Conservation (phyloP, 345 rosid species). For the Salix brachista region DNA sequence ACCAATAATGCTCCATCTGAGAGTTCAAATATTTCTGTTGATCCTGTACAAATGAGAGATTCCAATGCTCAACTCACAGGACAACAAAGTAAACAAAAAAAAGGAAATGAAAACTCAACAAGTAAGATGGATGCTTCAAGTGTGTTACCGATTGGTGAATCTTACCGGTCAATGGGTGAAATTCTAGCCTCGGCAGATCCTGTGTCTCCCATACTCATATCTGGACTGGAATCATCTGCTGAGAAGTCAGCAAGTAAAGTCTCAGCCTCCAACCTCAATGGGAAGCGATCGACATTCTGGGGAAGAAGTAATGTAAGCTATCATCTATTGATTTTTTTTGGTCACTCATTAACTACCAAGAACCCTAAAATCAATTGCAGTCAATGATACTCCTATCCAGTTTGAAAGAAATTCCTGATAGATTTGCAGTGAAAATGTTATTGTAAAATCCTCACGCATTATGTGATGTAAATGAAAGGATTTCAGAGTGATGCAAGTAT, state of each 20-base stretch:
- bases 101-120: slow-evolving; percentile 46
- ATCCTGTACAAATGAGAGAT: slow-evolving; percentile 41
- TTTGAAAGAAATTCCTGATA: not conserved
- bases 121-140: slow-evolving; percentile 43
- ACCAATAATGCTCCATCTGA: slow-evolving; percentile 40
- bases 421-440: not conserved
- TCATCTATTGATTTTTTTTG: slow-evolving; percentile 11
- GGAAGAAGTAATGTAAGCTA: slow-evolving; percentile 82
- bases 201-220: slow-evolving; percentile 45
- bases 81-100: slow-evolving; percentile 51
- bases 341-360: not conserved
- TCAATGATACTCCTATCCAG: not conserved
- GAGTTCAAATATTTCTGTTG: slow-evolving; percentile 40
- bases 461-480: not conserved
- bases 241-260: slow-evolving; percentile 60
- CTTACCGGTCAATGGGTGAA: slow-evolving; percentile 73
- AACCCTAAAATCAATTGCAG: slow-evolving; percentile 1
- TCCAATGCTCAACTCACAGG: slow-evolving; percentile 39
- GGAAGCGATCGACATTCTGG: slow-evolving; percentile 81
- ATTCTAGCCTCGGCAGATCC: slow-evolving; percentile 58
- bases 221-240: slow-evolving; percentile 56
- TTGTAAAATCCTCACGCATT: not conserved
- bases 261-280: slow-evolving; percentile 51
- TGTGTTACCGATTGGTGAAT: slow-evolving; percentile 53
- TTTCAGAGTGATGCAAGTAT: not conserved